These are phyloP conservation scores for Drechslerella dactyloides DNA, from an alignment of 2,329 filamentous ascomycete species.

Conservation along the genomic window DNA sequence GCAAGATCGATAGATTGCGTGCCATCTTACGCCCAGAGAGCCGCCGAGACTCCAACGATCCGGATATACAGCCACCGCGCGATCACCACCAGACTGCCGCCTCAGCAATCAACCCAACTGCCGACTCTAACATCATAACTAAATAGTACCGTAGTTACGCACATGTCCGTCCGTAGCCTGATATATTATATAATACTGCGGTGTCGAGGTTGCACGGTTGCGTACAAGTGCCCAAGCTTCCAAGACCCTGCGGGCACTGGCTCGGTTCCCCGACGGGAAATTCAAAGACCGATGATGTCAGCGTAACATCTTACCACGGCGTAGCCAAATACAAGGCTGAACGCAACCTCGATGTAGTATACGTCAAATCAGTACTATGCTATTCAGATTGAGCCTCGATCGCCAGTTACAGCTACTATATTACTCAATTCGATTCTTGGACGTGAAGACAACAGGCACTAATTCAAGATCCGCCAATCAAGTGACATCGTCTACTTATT, in stretches of 20 bases:
- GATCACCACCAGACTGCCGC: background rate
- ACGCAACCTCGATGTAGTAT: background rate
- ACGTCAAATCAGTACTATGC: background rate
- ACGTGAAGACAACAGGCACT: too few relatives aligned
- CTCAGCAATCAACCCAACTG: background rate
- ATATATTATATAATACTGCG: too few relatives aligned
- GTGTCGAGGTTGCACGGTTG: too few relatives aligned
- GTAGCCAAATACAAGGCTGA: background rate
- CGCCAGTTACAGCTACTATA: too few relatives aligned
- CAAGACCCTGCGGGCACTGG: background rate
- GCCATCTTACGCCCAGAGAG: too few relatives aligned
- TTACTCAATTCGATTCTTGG: too few relatives aligned
- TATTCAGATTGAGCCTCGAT: too few relatives aligned
- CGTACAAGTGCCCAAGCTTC: background rate
- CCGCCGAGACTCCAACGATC: background rate
- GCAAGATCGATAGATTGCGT: too few relatives aligned
- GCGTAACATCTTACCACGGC: background rate
- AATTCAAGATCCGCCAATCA: too few relatives aligned
- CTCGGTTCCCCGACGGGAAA: background rate
- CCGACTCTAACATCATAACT: background rate
- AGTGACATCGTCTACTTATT: too few relatives aligned
- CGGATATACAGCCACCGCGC: background rate
- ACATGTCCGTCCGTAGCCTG: too few relatives aligned
- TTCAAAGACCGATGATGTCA: background rate
- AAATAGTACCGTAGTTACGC: background rate